phyloP scores from a whole-genome alignment of 371 early-diverging fungal genomes.

The Mucor piriformis region DNA sequence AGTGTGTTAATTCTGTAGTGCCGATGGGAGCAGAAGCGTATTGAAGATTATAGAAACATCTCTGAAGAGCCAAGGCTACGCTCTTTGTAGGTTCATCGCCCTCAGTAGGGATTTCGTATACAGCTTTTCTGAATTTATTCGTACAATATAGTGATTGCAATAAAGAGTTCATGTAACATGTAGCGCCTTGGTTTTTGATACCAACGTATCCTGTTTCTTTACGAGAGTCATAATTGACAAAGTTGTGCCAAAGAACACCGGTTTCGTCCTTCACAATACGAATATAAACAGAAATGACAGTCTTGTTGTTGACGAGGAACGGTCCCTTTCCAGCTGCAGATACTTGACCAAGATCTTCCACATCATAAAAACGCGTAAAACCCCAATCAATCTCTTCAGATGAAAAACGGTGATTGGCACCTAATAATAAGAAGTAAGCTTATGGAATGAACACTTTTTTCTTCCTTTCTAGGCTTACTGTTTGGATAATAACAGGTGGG shows the following conservation, averaged over 20 bases:
- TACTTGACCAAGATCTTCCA: slow-evolving; percentile 44
- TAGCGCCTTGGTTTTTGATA: slow-evolving; percentile 98
- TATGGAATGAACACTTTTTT: not conserved
- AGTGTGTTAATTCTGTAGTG: slow-evolving; percentile 92
- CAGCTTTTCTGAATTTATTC: slow-evolving; percentile 90
- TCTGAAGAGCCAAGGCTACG: slow-evolving; percentile 92
- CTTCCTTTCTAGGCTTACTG: slow-evolving; percentile 38
- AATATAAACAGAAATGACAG: slow-evolving; percentile 76
- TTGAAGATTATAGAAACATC: slow-evolving; percentile 93
- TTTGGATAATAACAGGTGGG: slow-evolving; percentile 65
- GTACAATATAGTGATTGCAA: slow-evolving; percentile 98
- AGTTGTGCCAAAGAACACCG: slow-evolving; percentile 83
- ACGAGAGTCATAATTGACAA: slow-evolving; percentile 82
- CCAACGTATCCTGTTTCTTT: slow-evolving; percentile 94
- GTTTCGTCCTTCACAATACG: slow-evolving; percentile 85
- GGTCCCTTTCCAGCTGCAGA: slow-evolving; percentile 49
- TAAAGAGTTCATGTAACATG: slow-evolving; percentile 99
- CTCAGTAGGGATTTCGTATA: slow-evolving; percentile 91
- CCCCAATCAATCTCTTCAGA: slow-evolving; percentile 94
- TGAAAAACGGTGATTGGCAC: slow-evolving; percentile 84
- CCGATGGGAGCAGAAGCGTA: slow-evolving; percentile 70
- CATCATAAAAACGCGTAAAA: slow-evolving; percentile 79
- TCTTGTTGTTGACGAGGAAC: slow-evolving; percentile 67
- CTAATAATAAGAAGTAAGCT: slow-evolving; percentile 36
- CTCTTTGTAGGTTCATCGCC: slow-evolving; percentile 83